Percentiles rank a stretch among this genome's conserved stretches.
These are phyloP conservation scores for Hymenoscyphus albidus DNA, from an alignment of 2,329 filamentous ascomycete genomes.

Conservation along the genomic window DNA sequence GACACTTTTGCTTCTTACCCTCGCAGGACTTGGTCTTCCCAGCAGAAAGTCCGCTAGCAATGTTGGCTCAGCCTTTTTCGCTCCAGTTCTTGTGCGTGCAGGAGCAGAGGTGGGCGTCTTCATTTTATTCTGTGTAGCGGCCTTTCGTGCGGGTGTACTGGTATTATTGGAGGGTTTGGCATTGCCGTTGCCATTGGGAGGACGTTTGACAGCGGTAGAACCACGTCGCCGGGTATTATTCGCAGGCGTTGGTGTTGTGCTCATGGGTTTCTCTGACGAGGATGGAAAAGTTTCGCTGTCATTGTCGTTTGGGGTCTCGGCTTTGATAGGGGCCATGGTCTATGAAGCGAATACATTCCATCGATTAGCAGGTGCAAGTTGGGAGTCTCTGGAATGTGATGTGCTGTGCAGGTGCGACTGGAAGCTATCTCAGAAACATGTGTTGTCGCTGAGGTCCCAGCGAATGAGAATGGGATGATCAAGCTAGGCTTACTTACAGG, in stretches of 20 bases:
- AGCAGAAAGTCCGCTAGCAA: slow-evolving; percentile 55
- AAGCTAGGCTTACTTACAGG: background rate
- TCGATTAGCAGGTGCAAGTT: slow-evolving; percentile 8
- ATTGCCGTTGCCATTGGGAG: slow-evolving; percentile 26
- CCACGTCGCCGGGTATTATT: slow-evolving; percentile 19
- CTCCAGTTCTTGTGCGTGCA: slow-evolving; percentile 20
- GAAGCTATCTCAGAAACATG: background rate
- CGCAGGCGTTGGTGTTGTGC: slow-evolving; percentile 4
- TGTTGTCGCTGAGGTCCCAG: background rate
- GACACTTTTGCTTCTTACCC: slow-evolving; percentile 54
- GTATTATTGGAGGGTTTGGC: slow-evolving; percentile 23
- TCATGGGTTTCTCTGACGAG: slow-evolving; percentile 4
- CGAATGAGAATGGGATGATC: background rate
- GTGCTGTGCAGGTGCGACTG: background rate
- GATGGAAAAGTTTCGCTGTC: slow-evolving; percentile 1
- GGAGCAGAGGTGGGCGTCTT: slow-evolving; percentile 29
- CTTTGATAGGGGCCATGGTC: slow-evolving; percentile 15
- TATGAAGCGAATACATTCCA: slow-evolving; percentile 1
- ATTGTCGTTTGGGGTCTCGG: slow-evolving; percentile 15
- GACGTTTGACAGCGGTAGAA: slow-evolving; percentile 17
- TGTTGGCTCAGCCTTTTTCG: slow-evolving; percentile 41
- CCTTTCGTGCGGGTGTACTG: slow-evolving; percentile 22
- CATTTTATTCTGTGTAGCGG: slow-evolving; percentile 19
- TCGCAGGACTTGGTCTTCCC: slow-evolving; percentile 53
- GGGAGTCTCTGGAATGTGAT: slow-evolving; percentile 7